Base-by-base conservation (phyloP, 1,284 basidiomycete genomes). In the Trichosporon sp. region DNA sequence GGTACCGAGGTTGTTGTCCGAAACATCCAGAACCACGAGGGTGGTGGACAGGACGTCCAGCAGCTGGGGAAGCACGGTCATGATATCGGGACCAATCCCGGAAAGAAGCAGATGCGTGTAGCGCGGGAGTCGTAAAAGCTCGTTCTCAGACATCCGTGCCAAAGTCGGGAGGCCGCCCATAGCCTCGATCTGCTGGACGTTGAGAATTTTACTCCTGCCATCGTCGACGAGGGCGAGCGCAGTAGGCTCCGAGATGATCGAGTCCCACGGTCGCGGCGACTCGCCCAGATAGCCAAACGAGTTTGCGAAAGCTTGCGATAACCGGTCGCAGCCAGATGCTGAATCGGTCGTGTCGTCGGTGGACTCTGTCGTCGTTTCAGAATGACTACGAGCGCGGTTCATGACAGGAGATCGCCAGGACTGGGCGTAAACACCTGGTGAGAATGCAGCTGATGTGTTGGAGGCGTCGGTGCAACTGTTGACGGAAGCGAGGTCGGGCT, bases 101-200 rank as follows among this genome's bases (percentile, higher is more conserved):
- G 91, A 88, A 65, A 97, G 87, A 60, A 96, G 86, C 64, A 97
- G 86, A 85, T 97, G 94, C 0, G 94, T 97, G 23, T 92, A 93
- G 42, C 90, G 93, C 93, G 78, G 42, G 63, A 69, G 65, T 27
- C 65, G 67, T 72, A 70, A n/a, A 25, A 72, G n/a, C 3, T 72
- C 72, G 42, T 60, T 65, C 23, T 72, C 69, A 15, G 65, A 51
- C 72, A 72, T 70, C 25, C 38, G 29, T 32, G 66, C 27, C 65
- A 83, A 64, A 8, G 71, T 74, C 2, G 70, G 72, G 9, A 80
- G 27, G 0, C 81, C 80, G 23, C 81, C 81, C 74, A 82, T 76
- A n/a, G 73, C 73, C 31, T 79, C 74, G 15, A 84, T 65, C 62
- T 72, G 75, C 27, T 73, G 74, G 38, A 70, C 69, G 64, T 81